phyloP scores from a whole-genome alignment of 257 asterid species.

The Nicotiana knightiana region DNA sequence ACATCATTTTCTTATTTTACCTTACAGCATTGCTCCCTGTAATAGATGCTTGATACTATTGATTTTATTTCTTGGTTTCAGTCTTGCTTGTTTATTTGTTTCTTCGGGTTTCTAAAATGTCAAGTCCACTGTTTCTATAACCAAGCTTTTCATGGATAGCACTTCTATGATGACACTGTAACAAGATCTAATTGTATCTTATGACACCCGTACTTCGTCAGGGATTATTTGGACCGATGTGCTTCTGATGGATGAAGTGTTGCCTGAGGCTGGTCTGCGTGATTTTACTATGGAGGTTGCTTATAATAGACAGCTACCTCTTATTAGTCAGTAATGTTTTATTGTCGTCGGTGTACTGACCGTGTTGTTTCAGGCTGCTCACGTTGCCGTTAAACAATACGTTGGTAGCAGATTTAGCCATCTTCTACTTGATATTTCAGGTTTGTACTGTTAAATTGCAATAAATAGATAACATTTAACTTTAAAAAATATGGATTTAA shows the following conservation, averaged over 20 bases:
- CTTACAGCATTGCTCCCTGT: neutral
- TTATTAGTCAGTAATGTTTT: conserved; percentile 6
- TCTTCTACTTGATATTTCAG: conserved; percentile 67
- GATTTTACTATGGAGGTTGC: conserved; percentile 66
- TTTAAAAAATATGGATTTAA: neutral
- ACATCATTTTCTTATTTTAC: neutral
- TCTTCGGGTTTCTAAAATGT: neutral
- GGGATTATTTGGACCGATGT: conserved; percentile 86
- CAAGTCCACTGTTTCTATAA: neutral
- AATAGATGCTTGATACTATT: neutral
- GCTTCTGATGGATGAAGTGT: conserved; percentile 77
- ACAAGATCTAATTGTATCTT: neutral
- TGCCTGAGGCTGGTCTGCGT: conserved; percentile 78
- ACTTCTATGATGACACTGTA: neutral
- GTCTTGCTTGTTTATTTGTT: conserved; percentile 1
- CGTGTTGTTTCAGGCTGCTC: conserved; percentile 57
- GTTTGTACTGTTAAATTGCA: conserved; percentile 34
- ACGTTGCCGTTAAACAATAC: conserved; percentile 58
- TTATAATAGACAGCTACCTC: conserved; percentile 11
- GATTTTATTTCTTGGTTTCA: neutral
- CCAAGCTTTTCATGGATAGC: neutral
- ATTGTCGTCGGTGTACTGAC: conserved; percentile 2
- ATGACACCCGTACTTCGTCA: conserved; percentile 20
- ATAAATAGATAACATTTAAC: neutral
- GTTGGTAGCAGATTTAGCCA: conserved; percentile 50